These are phyloP conservation scores for Ophiostoma sp. DNA, from an alignment of 2,329 filamentous ascomycete species.

Conservation along the genomic window DNA sequence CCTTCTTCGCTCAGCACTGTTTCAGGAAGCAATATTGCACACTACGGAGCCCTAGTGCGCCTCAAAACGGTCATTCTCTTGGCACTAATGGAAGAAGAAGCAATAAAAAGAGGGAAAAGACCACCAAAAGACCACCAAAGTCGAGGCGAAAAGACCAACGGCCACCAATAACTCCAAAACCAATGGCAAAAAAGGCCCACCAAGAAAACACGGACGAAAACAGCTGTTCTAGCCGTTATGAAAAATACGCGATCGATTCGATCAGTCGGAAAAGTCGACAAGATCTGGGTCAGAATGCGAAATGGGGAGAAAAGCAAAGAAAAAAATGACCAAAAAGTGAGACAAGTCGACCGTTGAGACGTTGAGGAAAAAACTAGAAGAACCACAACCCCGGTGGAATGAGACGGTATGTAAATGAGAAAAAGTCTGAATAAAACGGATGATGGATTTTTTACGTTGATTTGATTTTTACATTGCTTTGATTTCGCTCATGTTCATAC, in stretches of 20 bases:
- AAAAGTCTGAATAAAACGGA: not conserved
- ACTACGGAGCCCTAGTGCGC: not conserved
- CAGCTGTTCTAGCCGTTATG: not conserved
- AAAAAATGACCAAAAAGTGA: not conserved
- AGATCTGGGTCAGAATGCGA: not conserved
- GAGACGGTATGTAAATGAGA: not conserved
- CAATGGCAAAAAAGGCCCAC: not conserved
- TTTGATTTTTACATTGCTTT: not conserved
- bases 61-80: not conserved
- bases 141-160: not conserved
- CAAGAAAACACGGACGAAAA: not conserved
- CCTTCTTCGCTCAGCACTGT: not conserved
- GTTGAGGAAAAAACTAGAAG: not conserved
- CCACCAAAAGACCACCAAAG: not conserved
- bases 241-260: not conserved
- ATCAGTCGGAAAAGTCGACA: not conserved
- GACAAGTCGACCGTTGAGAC: not conserved
- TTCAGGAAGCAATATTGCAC: slow-evolving; percentile 13
- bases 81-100: slow-evolving; percentile 5
- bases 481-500: not conserved
- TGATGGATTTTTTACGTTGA: not conserved
- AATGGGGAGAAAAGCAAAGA: not conserved
- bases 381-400: not conserved
- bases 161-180: not conserved
- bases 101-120: not conserved